Evolutionary conservation across 345 rosid genomes (phyloP).

Genomic region (Alliaria petiolata): DNA sequence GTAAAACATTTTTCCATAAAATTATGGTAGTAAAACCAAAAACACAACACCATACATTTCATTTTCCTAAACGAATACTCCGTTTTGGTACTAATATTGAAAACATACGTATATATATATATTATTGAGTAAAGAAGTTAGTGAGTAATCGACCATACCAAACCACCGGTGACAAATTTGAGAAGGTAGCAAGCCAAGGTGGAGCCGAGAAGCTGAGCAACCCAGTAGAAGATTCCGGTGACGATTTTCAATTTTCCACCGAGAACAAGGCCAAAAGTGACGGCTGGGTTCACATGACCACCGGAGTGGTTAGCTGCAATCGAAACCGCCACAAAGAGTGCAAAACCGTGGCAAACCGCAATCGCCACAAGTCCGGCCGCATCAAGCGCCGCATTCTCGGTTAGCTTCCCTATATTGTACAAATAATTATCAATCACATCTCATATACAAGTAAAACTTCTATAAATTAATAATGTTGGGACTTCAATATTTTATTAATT

Average conservation of each 20-base stretch:
- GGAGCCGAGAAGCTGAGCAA: slow-evolving; percentile 84
- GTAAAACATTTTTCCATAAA: background rate
- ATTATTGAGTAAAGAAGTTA: background rate
- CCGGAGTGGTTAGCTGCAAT: slow-evolving; percentile 85
- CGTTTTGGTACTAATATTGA: background rate
- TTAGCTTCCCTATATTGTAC: slow-evolving; percentile 53
- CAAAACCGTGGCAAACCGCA: slow-evolving; percentile 78
- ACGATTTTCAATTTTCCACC: slow-evolving; percentile 78
- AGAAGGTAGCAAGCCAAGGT: slow-evolving; percentile 74
- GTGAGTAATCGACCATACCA: slow-evolving; percentile 41
- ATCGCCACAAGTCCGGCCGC: slow-evolving; percentile 77
- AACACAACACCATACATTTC: too few species aligned
- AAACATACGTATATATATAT: too few species aligned
- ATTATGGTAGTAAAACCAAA: too few species aligned
- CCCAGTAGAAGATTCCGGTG: slow-evolving; percentile 76
- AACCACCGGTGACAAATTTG: slow-evolving; percentile 72
- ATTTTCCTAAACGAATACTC: too few species aligned
- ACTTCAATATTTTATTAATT: too few species aligned
- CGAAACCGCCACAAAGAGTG: slow-evolving; percentile 77
- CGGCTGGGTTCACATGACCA: slow-evolving; percentile 92
- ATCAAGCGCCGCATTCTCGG: slow-evolving; percentile 64
- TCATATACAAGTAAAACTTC: too few species aligned
- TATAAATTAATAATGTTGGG: too few species aligned
- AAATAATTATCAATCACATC: background rate
- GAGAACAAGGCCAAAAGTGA: slow-evolving; percentile 78